Evolutionary conservation across 1,139 yeast species (phyloP), one percentile per base, ranked within the genome.

Genomic region (Geotrichum restrictum): DNA sequence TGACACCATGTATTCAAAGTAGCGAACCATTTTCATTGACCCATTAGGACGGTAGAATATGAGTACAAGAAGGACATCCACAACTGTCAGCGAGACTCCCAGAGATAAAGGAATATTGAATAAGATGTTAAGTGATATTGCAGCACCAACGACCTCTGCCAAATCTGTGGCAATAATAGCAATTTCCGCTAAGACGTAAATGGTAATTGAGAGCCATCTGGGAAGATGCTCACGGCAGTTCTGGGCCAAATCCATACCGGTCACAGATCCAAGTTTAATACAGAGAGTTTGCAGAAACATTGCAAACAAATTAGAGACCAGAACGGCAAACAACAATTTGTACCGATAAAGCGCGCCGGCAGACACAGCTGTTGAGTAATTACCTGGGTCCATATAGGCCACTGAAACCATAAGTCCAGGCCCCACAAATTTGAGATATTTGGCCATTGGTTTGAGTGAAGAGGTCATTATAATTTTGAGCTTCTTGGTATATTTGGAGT

Each of bases 81-180:
- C 75, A 36, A 84, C 77, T 1, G 95, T 85, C 45, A 86, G 74
- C 8, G 75, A 80, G 11, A 86, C 88, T 53, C 95, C 95, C 0
- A 91, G 91, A 7, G 88, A 83, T 37, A 87, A 71, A 0, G 95
- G 95, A 16, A 87, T 74, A 50, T 75, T 76, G 45, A 85, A 61
- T 56, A 87, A 72, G 52, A 87, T 82, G 63, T 87, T 85, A 55
- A 87, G 71, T 0, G 95, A 93, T 61, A 87, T 81, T 3, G 95
- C 94, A n/a, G 88, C 80, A 62, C 95, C 95, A 53, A 87, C 85
- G 32, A 87, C 95, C 64, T 87, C 95, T 3, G 95, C 94, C 10
- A 87, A 76, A 72, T 87, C 95, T 0, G 95, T 87, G 1, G 95
- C 88, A 49, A 87, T 79, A 55, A 87, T 86, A 33, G 95, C 93